phyloP scores from a whole-genome alignment of 2,329 filamentous ascomycete genomes.

The Pyricularia pennisetigena region DNA sequence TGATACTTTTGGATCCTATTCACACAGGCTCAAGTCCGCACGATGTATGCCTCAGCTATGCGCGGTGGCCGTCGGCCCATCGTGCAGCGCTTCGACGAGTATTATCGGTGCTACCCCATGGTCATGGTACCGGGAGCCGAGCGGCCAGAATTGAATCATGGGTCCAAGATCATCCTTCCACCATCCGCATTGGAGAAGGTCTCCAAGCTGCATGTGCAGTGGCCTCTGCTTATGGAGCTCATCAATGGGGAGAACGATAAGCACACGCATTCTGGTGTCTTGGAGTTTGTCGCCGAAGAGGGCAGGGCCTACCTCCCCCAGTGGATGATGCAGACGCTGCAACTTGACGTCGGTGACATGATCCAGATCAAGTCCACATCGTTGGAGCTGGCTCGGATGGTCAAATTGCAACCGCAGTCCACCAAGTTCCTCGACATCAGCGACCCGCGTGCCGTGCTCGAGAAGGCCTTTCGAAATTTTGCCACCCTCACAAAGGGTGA shows the following conservation, averaged over 20 bases:
- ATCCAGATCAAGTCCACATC: constrained; percentile 94
- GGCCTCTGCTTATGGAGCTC: constrained; percentile 94
- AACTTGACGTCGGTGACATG: constrained; percentile 85
- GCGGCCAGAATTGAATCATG: constrained; percentile 83
- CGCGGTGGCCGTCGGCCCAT: constrained; percentile 35
- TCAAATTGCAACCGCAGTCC: constrained; percentile 94
- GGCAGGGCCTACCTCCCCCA: constrained; percentile 92
- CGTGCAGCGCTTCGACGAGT: constrained; percentile 86
- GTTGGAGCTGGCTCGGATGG: constrained; percentile 78
- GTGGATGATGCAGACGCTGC: constrained; percentile 94
- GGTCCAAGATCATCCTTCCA: constrained; percentile 96
- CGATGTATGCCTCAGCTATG: constrained; percentile 36
- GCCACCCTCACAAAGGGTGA: constrained; percentile 88
- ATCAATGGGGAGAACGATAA: constrained; percentile 74
- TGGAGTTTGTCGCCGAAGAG: constrained; percentile 97
- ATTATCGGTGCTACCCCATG: constrained; percentile 94
- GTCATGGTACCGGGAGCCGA: constrained; percentile 89
- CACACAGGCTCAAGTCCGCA: constrained; percentile 24
- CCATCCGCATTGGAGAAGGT: constrained; percentile 94
- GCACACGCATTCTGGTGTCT: constrained; percentile 84
- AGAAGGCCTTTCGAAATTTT: constrained; percentile 94
- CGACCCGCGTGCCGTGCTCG: constrained; percentile 92
- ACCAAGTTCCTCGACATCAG: constrained; percentile 92
- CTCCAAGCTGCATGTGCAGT: constrained; percentile 90
- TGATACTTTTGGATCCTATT: neutral